phyloP scores from a whole-genome alignment of 306 rosid genomes.

The Nissolia schottii region DNA sequence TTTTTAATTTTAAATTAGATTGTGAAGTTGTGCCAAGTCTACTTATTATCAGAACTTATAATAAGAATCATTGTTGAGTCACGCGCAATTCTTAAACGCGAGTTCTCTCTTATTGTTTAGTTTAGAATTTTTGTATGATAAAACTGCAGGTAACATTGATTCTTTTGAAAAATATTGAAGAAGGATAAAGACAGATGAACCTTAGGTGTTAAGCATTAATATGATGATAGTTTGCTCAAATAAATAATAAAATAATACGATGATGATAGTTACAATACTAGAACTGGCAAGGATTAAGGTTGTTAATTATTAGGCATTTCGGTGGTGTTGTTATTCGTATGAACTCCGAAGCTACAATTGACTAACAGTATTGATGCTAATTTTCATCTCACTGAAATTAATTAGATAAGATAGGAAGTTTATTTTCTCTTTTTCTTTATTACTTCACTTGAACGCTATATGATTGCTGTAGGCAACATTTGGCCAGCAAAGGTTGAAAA shows the following conservation, averaged over 20 bases:
- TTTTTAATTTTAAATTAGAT: too few relatives aligned
- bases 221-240: neutral
- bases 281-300: neutral
- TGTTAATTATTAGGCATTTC: neutral
- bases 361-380: neutral
- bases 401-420: conserved; percentile 5
- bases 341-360: neutral
- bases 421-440: neutral
- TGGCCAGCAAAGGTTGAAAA: conserved; percentile 12
- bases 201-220: neutral
- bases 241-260: neutral
- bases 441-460: conserved; percentile 17
- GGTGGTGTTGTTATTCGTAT: neutral
- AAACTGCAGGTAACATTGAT: too few relatives aligned
- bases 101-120: too few relatives aligned
- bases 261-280: neutral
- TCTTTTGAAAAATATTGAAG: neutral
- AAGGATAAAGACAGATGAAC: neutral
- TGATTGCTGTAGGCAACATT: conserved; percentile 31
- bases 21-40: too few relatives aligned
- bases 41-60: too few relatives aligned
- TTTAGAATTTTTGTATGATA: too few relatives aligned
- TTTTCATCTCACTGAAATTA: neutral
- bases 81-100: too few relatives aligned
- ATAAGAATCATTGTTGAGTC: too few relatives aligned